Percentiles rank a stretch among this genome's conserved stretches.
phyloP scores from a whole-genome alignment of 2,329 filamentous ascomycete species.

The Ascochyta koolunga region DNA sequence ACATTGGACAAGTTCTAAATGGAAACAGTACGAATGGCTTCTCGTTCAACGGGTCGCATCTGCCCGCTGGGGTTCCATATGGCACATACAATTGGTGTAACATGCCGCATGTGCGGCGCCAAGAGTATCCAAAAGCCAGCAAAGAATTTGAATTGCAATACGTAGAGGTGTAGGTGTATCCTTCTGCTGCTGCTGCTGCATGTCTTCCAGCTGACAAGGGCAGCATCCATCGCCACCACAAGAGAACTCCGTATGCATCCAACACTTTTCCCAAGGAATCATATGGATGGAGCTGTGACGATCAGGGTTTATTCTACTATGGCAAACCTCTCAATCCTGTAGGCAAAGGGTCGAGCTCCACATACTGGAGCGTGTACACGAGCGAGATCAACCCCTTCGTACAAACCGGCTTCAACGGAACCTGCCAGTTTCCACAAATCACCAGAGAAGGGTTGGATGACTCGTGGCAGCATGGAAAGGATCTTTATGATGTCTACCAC shows the following conservation, averaged over 20 bases:
- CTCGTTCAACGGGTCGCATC: constrained; percentile 70
- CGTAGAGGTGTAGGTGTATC: constrained; percentile 69
- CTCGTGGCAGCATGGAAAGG: constrained; percentile 76
- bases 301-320: constrained; percentile 73
- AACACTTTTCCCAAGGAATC: constrained; percentile 78
- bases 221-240: constrained; percentile 78
- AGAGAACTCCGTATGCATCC: constrained; percentile 77
- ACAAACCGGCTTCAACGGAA: constrained; percentile 71
- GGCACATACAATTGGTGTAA: constrained; percentile 82
- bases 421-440: constrained; percentile 83
- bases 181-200: neutral
- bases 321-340: constrained; percentile 60
- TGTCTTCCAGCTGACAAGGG: neutral
- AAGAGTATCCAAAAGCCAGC: constrained; percentile 65
- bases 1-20: constrained; percentile 63
- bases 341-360: constrained; percentile 58
- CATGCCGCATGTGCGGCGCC: constrained; percentile 78
- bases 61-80: constrained; percentile 60
- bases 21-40: constrained; percentile 73
- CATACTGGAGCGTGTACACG: constrained; percentile 70
- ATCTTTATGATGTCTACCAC: constrained; percentile 78
- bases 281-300: constrained; percentile 74
- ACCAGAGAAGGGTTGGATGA: constrained; percentile 74
- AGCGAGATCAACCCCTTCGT: constrained; percentile 70
- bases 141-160: constrained; percentile 70